Base-by-base conservation (phyloP, 495 filamentous ascomycete species). In the Hapsidospora chrysogenum region DNA sequence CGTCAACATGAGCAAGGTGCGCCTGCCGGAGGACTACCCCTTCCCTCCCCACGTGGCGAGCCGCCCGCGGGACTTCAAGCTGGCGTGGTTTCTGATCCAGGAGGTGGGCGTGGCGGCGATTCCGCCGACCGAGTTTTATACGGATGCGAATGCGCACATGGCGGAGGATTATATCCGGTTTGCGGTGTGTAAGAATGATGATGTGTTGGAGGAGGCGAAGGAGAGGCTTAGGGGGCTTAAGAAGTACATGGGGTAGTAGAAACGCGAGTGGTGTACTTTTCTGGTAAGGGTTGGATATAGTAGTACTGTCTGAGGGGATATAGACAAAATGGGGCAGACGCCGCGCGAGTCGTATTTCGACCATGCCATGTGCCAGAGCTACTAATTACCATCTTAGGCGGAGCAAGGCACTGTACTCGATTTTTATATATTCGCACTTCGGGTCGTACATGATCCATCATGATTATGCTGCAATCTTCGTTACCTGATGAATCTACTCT, bases 61-160 rank as follows among this genome's bases (percentile, higher is more conserved):
- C 35, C 71, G 87, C 9, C 79, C 89, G 21, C 67, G 89, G 22
- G 89, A 97, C 57, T 97, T 94, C 63, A 78, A 92, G 61, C 66
- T 97, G 20, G 70, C 72, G 23, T 97, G 89, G 89, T 95, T 94
- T 57, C 56, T 93, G 42, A 97, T 97, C 52, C 85, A 82, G 53
- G 89, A 96, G 62, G 62, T 96, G 33, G 89, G 89, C 4, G 84
- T 97, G 2, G 89, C 89, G 4, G 84, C 86, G 2, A 97, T 97
- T 42, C 89, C 89, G 2, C 89, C 89, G 0, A 92, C 82, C 0
- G 89, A 97, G 56, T 97, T 97, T 54, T 95, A 95, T 47, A 94
- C 85, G 15, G 70, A 78, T 29, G 60, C 53, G 38, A 93, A 93
- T 40, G 72, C 78, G 20, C 71, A 80, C 40, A 76, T 93, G 45